A percentile compares a stretch with the other conserved stretches of the same genome.
These are phyloP conservation scores for Lentinus brumalis DNA, from an alignment of 768 basidiomycete species.

Conservation along the genomic window DNA sequence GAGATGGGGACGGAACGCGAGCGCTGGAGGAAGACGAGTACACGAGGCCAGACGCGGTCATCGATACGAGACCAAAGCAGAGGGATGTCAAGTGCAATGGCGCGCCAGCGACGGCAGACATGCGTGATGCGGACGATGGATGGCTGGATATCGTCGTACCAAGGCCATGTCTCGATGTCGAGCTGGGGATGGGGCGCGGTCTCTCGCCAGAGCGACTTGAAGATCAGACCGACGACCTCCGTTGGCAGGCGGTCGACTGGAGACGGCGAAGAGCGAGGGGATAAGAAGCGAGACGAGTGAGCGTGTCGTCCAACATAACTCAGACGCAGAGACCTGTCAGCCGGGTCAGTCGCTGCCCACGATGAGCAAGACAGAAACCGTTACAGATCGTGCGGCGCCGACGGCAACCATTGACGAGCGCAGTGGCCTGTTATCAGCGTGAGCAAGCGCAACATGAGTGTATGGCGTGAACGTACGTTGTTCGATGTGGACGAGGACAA, in stretches of 20 bases:
- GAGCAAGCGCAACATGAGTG: too few relatives aligned
- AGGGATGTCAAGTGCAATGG: background rate
- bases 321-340: too few relatives aligned
- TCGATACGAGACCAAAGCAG: slow-evolving; percentile 2
- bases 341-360: too few relatives aligned
- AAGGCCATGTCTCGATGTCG: slow-evolving; percentile 6
- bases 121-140: background rate
- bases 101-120: slow-evolving; percentile 2
- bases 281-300: background rate
- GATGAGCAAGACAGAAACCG: too few relatives aligned
- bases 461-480: background rate
- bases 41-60: background rate
- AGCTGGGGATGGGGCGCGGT: slow-evolving; percentile 1
- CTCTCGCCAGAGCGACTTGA: background rate
- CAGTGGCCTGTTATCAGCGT: too few relatives aligned
- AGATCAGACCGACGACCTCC: slow-evolving; percentile 1
- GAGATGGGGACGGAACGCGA: background rate
- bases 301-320: background rate
- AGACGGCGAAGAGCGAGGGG: background rate
- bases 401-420: too few relatives aligned
- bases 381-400: too few relatives aligned
- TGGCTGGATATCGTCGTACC: background rate
- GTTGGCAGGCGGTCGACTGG: background rate
- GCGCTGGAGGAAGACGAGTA: slow-evolving; percentile 3
- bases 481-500: background rate